Evolutionary conservation across 352 stramenopile species (phyloP).

Genomic region (Globisporangium cylindrosporum): DNA sequence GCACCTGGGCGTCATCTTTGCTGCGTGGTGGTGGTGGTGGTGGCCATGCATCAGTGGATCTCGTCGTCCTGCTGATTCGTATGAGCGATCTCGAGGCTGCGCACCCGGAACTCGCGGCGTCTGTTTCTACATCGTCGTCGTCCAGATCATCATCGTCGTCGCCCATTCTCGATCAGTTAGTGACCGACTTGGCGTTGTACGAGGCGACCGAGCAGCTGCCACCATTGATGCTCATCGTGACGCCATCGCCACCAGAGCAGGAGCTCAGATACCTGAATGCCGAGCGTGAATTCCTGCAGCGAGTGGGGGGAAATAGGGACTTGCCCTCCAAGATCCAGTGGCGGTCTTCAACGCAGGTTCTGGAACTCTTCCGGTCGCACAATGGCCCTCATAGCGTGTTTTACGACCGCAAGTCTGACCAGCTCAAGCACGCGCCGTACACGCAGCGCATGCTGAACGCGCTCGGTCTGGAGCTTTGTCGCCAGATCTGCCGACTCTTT

Average conservation of each 20-base stretch:
- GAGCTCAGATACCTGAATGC: conserved; percentile 14
- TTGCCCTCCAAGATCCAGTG: neutral
- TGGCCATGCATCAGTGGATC: conserved; percentile 16
- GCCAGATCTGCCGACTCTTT: conserved; percentile 52
- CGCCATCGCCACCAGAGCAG: conserved; percentile 24
- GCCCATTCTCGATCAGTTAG: conserved; percentile 19
- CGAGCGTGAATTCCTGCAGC: conserved; percentile 18
- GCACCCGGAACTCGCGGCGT: conserved; percentile 47
- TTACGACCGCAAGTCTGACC: conserved; percentile 49
- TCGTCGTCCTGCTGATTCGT: conserved; percentile 60
- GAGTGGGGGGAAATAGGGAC: conserved; percentile 21
- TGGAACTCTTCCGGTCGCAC: conserved; percentile 31
- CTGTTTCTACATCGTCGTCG: neutral
- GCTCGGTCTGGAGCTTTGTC: conserved; percentile 38
- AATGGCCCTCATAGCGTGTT: conserved; percentile 1
- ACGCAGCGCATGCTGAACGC: conserved; percentile 59
- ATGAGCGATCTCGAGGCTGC: conserved; percentile 48
- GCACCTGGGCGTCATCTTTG: conserved; percentile 23
- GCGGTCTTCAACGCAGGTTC: conserved; percentile 26
- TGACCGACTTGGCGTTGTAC: conserved; percentile 28
- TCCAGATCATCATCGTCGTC: neutral
- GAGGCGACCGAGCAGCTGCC: conserved; percentile 14
- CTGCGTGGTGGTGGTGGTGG: neutral
- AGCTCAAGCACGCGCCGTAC: conserved; percentile 63
- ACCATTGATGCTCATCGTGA: conserved; percentile 40